Evolutionary conservation across 2,329 filamentous ascomycete genomes (phyloP), one percentile per base, ranked within the genome.

Genomic region (Colletotrichum tropicale): DNA sequence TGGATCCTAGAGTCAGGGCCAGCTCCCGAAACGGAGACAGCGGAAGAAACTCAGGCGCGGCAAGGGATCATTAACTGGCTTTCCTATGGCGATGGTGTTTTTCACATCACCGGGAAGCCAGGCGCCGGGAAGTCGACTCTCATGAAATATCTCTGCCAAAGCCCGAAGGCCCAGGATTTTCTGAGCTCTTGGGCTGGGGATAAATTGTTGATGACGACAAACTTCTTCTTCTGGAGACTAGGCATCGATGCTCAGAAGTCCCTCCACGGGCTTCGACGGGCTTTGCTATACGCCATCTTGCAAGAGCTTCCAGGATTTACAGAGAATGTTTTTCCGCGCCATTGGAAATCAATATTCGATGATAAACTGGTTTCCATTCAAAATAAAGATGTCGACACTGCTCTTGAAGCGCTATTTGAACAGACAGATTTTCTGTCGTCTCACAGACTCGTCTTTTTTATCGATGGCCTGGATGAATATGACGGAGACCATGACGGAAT

Each of bases 111-210:
- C 4, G 52, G 71, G 28, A 74, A 74, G 3, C 71, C 71, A 7
- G 71, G 71, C 2, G 30, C 66, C 5, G 71, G 71, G 1, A 74
- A 74, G n/a, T 74, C 71, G 5, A 74, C 71, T 7, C 55, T 74
- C 6, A 70, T 74, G 58, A 74, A 74, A 6, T 65, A 56, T 18
- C 18, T 74, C 5, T 74, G 56, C 15, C 66, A 70, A 38, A 64
- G 6, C 3, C 6, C 15, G 1, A 18, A 13, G 5, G 24, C 30
- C 0, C 6, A 36, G 28, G 28, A 34, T 2, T 70, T 15, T n/a
- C 30, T 70, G 15, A 4, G 8, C 3, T 10, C 21, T 2, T 74
- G 71, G 71, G 66, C 71, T 3, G 66, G 71, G 10, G 8, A 43
- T 4, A 74, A 70, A 12, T 43, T 7, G 1, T n/a, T 74, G 2